These are phyloP conservation scores for Wallacemonas sp. DNA, from an alignment of 208 protist genomes.

Conservation along the genomic window DNA sequence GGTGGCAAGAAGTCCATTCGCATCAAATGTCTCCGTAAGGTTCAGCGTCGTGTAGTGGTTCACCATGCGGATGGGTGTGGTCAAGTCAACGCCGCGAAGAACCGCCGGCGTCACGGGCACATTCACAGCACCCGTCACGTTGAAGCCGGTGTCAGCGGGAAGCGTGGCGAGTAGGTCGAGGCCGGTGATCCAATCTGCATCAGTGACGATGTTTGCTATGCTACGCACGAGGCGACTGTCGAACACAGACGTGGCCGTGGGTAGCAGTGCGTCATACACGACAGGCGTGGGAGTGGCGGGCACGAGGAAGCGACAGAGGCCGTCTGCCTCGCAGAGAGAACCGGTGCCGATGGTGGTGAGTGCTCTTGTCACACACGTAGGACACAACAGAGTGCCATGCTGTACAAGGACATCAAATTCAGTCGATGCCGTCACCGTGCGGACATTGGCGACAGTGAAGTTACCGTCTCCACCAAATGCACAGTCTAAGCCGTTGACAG, in stretches of 20 bases:
- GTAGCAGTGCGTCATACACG: neutral
- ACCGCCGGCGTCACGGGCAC: neutral
- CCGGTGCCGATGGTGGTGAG: neutral
- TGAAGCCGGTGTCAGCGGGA: constrained; percentile 2
- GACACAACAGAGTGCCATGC: neutral
- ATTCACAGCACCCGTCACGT: neutral
- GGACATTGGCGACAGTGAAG: neutral
- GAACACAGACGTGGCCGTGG: neutral
- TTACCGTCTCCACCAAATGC: neutral
- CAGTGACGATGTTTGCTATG: neutral
- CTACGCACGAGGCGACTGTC: neutral
- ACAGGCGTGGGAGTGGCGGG: neutral
- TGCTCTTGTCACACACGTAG: neutral
- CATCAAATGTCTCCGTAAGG: neutral
- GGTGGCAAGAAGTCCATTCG: neutral
- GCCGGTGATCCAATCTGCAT: neutral
- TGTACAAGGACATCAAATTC: neutral
- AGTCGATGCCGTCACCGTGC: neutral
- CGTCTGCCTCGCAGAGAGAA: neutral
- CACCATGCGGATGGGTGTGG: neutral
- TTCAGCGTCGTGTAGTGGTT: constrained; percentile 3
- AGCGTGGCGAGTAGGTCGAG: neutral
- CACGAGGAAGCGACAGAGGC: neutral
- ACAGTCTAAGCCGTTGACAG: neutral
- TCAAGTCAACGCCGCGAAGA: neutral